Conservation (phyloP, 495 filamentous ascomycete genomes). For the Bathelium albidoporum region DNA sequence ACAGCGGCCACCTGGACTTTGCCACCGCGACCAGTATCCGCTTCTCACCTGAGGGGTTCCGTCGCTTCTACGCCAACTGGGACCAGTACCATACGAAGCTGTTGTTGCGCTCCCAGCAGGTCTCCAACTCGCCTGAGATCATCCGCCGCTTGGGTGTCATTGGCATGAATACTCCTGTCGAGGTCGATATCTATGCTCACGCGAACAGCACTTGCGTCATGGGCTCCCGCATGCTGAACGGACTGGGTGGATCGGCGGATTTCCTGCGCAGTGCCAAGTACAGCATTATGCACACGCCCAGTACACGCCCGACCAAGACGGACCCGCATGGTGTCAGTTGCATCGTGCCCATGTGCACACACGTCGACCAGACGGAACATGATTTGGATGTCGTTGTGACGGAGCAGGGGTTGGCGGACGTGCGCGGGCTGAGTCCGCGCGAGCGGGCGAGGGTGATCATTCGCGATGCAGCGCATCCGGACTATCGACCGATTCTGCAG, state of each 20-base stretch:
- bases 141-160: conserved; percentile 81
- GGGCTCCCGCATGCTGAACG: conserved; percentile 86
- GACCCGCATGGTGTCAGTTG: conserved; percentile 76
- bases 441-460: conserved; percentile 83
- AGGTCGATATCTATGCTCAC: conserved; percentile 91
- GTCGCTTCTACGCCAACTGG: conserved; percentile 85
- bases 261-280: conserved; percentile 79
- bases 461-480: conserved; percentile 76
- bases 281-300: conserved; percentile 89
- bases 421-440: conserved; percentile 67
- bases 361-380: conserved; percentile 89
- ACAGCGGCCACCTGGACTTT: conserved; percentile 81
- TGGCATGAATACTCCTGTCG: conserved; percentile 92
- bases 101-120: conserved; percentile 75
- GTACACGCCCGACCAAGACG: conserved; percentile 65
- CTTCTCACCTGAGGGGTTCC: conserved; percentile 85
- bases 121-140: conserved; percentile 91
- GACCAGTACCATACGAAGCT: conserved; percentile 72
- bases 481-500: conserved; percentile 69
- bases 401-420: conserved; percentile 78
- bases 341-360: conserved; percentile 88
- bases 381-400: conserved; percentile 82
- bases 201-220: conserved; percentile 88
- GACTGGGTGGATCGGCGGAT: conserved; percentile 78
- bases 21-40: conserved; percentile 86